phyloP scores from a whole-genome alignment of 2,329 filamentous ascomycete species.

The Pezicula rhizophila region DNA sequence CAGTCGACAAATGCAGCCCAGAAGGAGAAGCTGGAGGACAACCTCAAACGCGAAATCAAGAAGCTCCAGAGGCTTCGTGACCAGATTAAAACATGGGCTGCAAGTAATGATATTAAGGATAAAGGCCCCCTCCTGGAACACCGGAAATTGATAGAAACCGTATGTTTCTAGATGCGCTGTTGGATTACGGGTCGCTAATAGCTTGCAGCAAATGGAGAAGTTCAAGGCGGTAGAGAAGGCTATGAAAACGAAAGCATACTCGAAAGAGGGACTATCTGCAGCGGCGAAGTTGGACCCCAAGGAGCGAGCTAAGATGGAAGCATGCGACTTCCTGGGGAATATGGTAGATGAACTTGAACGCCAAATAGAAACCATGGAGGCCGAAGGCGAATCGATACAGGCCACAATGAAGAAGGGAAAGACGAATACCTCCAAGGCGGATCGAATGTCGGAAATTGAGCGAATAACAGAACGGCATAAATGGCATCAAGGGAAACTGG shows the following conservation, averaged over 20 bases:
- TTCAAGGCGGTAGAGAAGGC: constrained; percentile 99
- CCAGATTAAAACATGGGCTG: constrained; percentile 99
- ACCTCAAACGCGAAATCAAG: constrained; percentile 98
- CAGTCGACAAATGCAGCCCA: constrained; percentile 87
- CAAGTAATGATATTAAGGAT: constrained; percentile 98
- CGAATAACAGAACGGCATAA: constrained; percentile 84
- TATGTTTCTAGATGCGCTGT: constrained; percentile 32
- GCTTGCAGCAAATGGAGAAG: constrained; percentile 87
- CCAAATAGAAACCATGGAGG: constrained; percentile 88
- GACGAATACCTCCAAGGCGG: constrained; percentile 74
- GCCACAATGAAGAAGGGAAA: constrained; percentile 94
- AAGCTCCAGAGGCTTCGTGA: constrained; percentile 95
- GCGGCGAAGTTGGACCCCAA: constrained; percentile 94
- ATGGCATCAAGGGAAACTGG: constrained; percentile 90
- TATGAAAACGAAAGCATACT: constrained; percentile 99
- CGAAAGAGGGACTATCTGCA: constrained; percentile 91
- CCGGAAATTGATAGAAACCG: constrained; percentile 94
- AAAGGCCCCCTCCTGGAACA: constrained; percentile 93
- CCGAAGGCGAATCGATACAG: constrained; percentile 80
- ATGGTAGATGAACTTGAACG: constrained; percentile 91
- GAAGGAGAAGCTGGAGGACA: constrained; percentile 97
- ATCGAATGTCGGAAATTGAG: constrained; percentile 83
- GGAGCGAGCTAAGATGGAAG: constrained; percentile 88
- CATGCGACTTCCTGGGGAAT: constrained; percentile 75
- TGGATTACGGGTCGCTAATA: constrained; percentile 18